phyloP scores from a whole-genome alignment of 805 yeast species.

The Suhomyces sp. region DNA sequence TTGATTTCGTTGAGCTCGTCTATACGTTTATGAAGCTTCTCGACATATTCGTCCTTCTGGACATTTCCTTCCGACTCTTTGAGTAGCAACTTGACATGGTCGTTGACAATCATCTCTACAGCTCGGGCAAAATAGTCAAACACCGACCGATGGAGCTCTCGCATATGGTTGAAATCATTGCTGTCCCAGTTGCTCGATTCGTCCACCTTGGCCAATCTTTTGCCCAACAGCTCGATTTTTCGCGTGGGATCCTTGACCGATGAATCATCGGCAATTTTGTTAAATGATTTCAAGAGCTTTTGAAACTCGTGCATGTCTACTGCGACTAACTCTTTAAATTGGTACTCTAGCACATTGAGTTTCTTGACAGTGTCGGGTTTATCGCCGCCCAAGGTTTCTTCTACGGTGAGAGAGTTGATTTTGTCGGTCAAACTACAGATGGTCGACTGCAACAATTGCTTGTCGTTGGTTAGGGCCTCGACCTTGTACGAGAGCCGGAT shows the following conservation, averaged over 20 bases:
- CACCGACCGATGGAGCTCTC: slow-evolving; percentile 44
- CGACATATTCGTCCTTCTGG: slow-evolving; percentile 20
- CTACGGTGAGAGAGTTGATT: slow-evolving; percentile 23
- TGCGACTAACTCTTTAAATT: slow-evolving; percentile 40
- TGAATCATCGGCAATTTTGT: slow-evolving; percentile 53
- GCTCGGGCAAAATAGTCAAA: slow-evolving; percentile 60
- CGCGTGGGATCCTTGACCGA: slow-evolving; percentile 59
- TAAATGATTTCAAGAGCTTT: slow-evolving; percentile 48
- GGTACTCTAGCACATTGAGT: slow-evolving; percentile 35
- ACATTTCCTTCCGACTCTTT: slow-evolving; percentile 29
- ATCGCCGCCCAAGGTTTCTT: slow-evolving; percentile 4
- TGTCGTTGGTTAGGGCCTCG: slow-evolving; percentile 39
- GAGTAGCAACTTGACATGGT: slow-evolving; percentile 45
- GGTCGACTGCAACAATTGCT: slow-evolving; percentile 31
- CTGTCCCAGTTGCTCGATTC: slow-evolving; percentile 11
- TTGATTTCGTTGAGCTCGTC: slow-evolving; percentile 24
- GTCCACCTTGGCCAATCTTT: slow-evolving; percentile 17
- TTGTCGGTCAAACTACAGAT: slow-evolving; percentile 40
- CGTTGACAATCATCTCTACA: slow-evolving; percentile 53
- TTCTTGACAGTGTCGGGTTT: slow-evolving; percentile 9
- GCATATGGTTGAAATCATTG: slow-evolving; percentile 19
- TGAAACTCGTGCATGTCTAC: slow-evolving; percentile 47
- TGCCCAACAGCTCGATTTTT: slow-evolving; percentile 44
- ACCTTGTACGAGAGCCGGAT: slow-evolving; percentile 39
- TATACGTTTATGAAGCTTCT: slow-evolving; percentile 21